Conservation (phyloP, 106 monocot species). For the Dioscorea dumetorum region DNA sequence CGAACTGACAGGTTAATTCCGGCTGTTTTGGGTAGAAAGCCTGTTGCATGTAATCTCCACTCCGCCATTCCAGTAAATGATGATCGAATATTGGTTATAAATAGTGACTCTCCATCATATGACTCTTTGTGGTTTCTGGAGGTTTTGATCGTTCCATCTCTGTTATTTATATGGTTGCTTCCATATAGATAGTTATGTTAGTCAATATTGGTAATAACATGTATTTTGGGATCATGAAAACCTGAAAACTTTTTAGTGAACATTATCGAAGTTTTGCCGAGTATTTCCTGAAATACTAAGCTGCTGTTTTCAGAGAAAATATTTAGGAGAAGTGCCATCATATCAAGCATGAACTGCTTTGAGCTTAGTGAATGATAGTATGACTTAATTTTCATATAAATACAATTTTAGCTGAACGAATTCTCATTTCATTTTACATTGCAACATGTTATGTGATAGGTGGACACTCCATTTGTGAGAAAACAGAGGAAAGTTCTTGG, state of each 20-base stretch:
- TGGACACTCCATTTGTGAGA: slow-evolving; percentile 75
- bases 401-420: background rate
- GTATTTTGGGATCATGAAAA: background rate
- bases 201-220: too few species aligned
- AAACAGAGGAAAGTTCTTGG: slow-evolving; percentile 55
- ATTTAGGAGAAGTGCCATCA: background rate
- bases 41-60: slow-evolving; percentile 35
- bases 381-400: background rate
- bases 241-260: too few species aligned
- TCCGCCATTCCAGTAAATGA: slow-evolving; percentile 43
- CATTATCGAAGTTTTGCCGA: background rate
- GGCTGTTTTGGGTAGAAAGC: slow-evolving; percentile 53
- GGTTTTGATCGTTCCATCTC: slow-evolving; percentile 30
- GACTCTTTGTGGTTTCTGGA: slow-evolving; percentile 82
- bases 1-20: slow-evolving; percentile 44
- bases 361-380: background rate
- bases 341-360: background rate
- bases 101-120: slow-evolving; percentile 26
- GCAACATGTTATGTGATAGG: slow-evolving; percentile 28
- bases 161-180: background rate
- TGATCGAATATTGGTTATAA: slow-evolving; percentile 55
- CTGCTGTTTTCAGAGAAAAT: background rate
- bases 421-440: background rate
- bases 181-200: too few species aligned
- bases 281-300: background rate